phyloP scores from a whole-genome alignment of 164 flowering plant genomes.

The Cinnamomum micranthum region DNA sequence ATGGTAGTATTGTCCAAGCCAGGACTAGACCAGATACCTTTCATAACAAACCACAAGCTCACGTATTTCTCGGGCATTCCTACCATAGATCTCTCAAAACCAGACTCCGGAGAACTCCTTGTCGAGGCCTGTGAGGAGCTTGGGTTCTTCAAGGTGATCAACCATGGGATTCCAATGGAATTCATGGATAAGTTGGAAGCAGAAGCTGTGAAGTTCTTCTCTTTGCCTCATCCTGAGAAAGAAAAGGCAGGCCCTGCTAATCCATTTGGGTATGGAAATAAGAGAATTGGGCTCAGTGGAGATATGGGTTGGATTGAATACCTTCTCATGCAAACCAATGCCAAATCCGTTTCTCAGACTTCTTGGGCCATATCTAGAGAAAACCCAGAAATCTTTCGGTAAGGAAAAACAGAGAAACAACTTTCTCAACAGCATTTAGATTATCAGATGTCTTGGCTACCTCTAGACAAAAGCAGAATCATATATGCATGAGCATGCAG shows the following conservation, averaged over 20 bases:
- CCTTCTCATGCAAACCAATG: slow-evolving; percentile 53
- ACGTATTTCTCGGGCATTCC: slow-evolving; percentile 38
- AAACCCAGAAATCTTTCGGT: slow-evolving; percentile 53
- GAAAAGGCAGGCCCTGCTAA: slow-evolving; percentile 58
- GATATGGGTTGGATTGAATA: slow-evolving; percentile 97
- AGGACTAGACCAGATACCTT: slow-evolving; percentile 33
- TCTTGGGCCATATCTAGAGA: slow-evolving; percentile 30
- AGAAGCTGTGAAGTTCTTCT: slow-evolving; percentile 59
- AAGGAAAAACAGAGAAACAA: slow-evolving; percentile 7
- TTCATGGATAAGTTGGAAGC: slow-evolving; percentile 47
- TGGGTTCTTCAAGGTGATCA: slow-evolving; percentile 81
- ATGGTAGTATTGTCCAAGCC: slow-evolving; percentile 74
- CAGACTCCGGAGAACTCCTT: slow-evolving; percentile 37
- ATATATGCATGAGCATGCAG: background rate
- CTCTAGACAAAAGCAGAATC: background rate
- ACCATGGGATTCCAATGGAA: slow-evolving; percentile 67
- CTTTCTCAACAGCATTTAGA: background rate
- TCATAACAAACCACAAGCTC: slow-evolving; percentile 48
- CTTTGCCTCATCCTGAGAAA: slow-evolving; percentile 52
- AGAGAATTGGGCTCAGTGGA: slow-evolving; percentile 74
- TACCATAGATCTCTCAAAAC: slow-evolving; percentile 52
- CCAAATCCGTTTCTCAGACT: slow-evolving; percentile 28
- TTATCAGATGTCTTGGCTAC: background rate
- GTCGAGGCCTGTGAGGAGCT: slow-evolving; percentile 68
- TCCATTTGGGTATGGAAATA: slow-evolving; percentile 87